A percentile compares a stretch with the other conserved stretches of the same genome.
Evolutionary conservation across 441 rosid genomes (phyloP).

Genomic region (Eruca vesicaria): DNA sequence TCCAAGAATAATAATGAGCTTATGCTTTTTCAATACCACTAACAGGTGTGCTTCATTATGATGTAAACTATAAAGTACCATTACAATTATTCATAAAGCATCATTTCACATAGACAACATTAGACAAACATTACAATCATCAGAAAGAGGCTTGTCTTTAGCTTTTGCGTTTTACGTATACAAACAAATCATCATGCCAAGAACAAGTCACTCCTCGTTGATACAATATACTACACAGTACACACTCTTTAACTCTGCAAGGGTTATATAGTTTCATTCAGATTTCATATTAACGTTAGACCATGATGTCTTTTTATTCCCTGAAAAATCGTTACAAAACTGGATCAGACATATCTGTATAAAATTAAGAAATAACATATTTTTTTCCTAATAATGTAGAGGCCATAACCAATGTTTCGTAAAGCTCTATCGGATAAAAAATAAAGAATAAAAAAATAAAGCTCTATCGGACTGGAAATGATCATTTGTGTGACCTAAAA

Average conservation of each 20-base stretch:
- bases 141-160: constrained; percentile 5
- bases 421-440: background rate
- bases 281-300: background rate
- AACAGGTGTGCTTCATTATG: background rate
- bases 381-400: background rate
- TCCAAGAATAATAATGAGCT: background rate
- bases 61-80: background rate
- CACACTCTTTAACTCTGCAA: background rate
- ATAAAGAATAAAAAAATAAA: no score
- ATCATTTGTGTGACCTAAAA: background rate
- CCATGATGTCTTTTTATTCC: constrained; percentile 11
- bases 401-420: background rate
- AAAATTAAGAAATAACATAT: background rate
- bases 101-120: constrained; percentile 7
- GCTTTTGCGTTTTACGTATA: background rate
- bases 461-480: background rate
- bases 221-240: background rate
- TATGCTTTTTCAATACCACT: background rate
- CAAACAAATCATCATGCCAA: constrained; percentile 13
- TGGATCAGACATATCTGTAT: background rate
- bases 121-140: constrained; percentile 17
- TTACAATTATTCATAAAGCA: background rate
- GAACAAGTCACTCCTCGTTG: constrained; percentile 5
- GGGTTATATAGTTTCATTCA: background rate
- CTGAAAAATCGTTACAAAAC: constrained; percentile 18